Evolutionary conservation across 108 stramenopile species (phyloP), one percentile per base, ranked within the genome.

Genomic region (Schizochytrium sp.): DNA sequence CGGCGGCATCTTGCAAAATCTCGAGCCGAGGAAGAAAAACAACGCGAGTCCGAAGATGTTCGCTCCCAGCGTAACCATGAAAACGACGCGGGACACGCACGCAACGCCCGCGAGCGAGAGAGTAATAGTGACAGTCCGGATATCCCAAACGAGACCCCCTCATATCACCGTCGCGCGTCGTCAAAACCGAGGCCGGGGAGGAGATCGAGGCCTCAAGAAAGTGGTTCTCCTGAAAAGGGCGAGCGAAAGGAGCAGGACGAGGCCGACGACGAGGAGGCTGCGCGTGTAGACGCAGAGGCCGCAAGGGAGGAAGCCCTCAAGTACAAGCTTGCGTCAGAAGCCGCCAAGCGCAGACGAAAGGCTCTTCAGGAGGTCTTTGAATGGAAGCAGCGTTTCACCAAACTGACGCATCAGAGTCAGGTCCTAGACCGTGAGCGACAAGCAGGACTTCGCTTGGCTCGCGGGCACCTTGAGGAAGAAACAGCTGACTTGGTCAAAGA

Each of bases 291-390:
- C 51, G 51, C 48, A 12, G 48, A 83, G n/a, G 48, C 51, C 16
- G 76, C 44, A 6, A 12, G 76, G 6, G 76, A 83, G 51, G 76
- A 83, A 12, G 76, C 76, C 25, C 51, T 83, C 45, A 83, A 83
- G 76, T 83, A 83, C 51, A 83, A 83, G 23, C 76, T 53, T 12
- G 76, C 76, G n/a, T 47, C 76, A 6, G 76, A 83, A 23, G 76
- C 45, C n/a, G 76, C 76, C 12, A 83, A 83, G 76, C 76, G 51
- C 19, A 43, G 76, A 6, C 45, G 76, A 28, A 83, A 83, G 48
- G 76, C 45, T n/a, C 76, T 83, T 23, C 45, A 83, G 76, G 76
- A 47, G 12, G 76, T 47, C 51, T 83, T 83, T 83, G 23, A 55
- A 4, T 83, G 76, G 76, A 83, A 83, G 51, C 76, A 83, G 23